These are phyloP conservation scores for Athelia psychrophila DNA, from an alignment of 1,284 basidiomycete genomes.

Conservation along the genomic window DNA sequence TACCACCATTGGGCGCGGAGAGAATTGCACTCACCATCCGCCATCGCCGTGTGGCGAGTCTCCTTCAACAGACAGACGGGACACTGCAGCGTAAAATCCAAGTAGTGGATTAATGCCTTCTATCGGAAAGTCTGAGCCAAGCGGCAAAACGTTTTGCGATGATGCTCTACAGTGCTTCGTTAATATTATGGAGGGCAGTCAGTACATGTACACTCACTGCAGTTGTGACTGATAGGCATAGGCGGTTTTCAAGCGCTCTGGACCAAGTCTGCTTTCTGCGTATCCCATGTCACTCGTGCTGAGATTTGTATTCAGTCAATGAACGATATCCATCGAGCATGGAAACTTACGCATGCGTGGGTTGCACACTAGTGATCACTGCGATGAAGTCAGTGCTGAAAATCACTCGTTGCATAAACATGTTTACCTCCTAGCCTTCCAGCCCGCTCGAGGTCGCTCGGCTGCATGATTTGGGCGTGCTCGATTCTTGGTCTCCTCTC, in stretches of 20 bases:
- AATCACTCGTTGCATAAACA: background rate
- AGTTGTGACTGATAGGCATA: slow-evolving; percentile 87
- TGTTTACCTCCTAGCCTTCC: slow-evolving; percentile 69
- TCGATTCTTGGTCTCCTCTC: slow-evolving; percentile 77
- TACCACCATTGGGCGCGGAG: background rate
- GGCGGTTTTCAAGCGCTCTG: slow-evolving; percentile 77
- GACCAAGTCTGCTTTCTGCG: slow-evolving; percentile 77
- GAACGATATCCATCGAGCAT: background rate
- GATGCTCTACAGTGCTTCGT: slow-evolving; percentile 36
- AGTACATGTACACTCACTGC: slow-evolving; percentile 39
- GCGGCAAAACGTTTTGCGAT: slow-evolving; percentile 55
- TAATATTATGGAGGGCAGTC: slow-evolving; percentile 3
- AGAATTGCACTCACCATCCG: slow-evolving; percentile 63
- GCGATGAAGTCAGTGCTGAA: slow-evolving; percentile 1
- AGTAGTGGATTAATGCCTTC: slow-evolving; percentile 78
- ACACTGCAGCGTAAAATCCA: slow-evolving; percentile 86
- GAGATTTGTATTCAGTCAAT: slow-evolving; percentile 5
- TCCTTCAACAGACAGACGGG: slow-evolving; percentile 67
- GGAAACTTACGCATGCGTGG: slow-evolving; percentile 77
- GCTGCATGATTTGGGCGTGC: slow-evolving; percentile 86
- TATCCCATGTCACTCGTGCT: slow-evolving; percentile 92
- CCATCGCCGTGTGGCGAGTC: slow-evolving; percentile 76
- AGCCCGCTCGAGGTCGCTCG: slow-evolving; percentile 65
- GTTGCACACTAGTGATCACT: slow-evolving; percentile 93
- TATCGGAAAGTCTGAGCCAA: slow-evolving; percentile 92